Percentiles rank a stretch among this genome's conserved stretches.
phyloP scores from a whole-genome alignment of 2,329 filamentous ascomycete genomes.

The Scedosporium aurantiacum region DNA sequence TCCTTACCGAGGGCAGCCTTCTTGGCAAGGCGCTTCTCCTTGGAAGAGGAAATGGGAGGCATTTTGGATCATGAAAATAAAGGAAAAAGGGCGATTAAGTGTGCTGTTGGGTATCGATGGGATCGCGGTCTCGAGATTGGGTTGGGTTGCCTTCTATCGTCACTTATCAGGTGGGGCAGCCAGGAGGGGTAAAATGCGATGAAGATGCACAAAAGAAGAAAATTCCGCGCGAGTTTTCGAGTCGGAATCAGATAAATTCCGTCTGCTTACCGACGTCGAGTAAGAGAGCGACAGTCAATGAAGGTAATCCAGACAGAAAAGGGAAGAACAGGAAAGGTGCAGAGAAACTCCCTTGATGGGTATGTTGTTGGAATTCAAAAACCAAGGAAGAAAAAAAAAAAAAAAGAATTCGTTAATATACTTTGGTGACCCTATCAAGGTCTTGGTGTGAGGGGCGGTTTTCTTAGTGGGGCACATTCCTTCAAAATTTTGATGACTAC shows the following conservation, averaged over 20 bases:
- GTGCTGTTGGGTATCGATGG: constrained; percentile 2
- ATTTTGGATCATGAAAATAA: constrained; percentile 30
- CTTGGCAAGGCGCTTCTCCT: constrained; percentile 62
- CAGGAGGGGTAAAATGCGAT: constrained; percentile 5
- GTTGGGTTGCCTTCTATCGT: constrained; percentile 1
- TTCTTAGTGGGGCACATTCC: background rate
- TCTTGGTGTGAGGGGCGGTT: constrained; percentile 1
- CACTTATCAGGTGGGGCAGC: constrained; percentile 5
- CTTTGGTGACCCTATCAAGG: background rate
- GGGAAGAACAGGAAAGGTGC: background rate
- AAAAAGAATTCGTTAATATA: background rate
- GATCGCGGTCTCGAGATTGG: background rate
- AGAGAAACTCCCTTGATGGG: constrained; percentile 1
- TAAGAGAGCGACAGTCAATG: constrained; percentile 1
- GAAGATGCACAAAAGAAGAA: background rate
- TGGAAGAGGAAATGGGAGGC: constrained; percentile 50
- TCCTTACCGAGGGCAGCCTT: constrained; percentile 63
- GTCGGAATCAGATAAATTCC: background rate
- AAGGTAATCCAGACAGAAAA: background rate
- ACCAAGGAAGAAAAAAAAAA: constrained; percentile 6
- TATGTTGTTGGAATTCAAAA: background rate
- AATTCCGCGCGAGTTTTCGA: background rate
- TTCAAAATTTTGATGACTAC: constrained; percentile 6
- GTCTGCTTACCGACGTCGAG: background rate
- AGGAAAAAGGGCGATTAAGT: background rate